phyloP scores from a whole-genome alignment of 208 protist species.

The Leishmania lainsoni region DNA sequence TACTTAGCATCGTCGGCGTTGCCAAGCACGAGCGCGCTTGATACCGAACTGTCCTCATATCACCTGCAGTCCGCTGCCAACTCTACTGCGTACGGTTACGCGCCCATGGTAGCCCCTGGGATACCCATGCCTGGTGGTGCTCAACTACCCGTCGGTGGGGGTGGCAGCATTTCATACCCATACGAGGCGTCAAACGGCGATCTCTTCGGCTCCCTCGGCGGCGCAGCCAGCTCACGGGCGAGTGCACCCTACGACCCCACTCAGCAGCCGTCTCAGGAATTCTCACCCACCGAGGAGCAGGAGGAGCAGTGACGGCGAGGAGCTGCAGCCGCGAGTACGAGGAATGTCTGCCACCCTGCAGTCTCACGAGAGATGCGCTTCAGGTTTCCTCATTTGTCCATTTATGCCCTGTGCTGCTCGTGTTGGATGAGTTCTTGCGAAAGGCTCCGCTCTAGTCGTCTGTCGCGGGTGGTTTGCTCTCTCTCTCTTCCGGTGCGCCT shows the following conservation, averaged over 20 bases:
- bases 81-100: slow-evolving; percentile 29
- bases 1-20: slow-evolving; percentile 23
- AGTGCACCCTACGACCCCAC: slow-evolving; percentile 36
- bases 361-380: background rate
- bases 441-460: background rate
- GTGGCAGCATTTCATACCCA: slow-evolving; percentile 24
- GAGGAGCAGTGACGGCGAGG: slow-evolving; percentile 35
- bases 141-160: background rate
- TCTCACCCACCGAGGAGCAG: slow-evolving; percentile 57
- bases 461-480: background rate
- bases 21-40: slow-evolving; percentile 19
- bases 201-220: background rate
- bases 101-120: slow-evolving; percentile 8
- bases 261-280: slow-evolving; percentile 42
- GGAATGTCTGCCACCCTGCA: background rate
- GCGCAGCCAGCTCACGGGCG: slow-evolving; percentile 23
- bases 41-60: slow-evolving; percentile 62
- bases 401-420: background rate
- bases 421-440: background rate
- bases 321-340: background rate
- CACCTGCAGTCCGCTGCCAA: slow-evolving; percentile 71
- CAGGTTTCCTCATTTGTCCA: background rate
- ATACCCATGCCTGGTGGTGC: slow-evolving; percentile 15
- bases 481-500: background rate
- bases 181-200: slow-evolving; percentile 27